Evolutionary conservation across 441 rosid species (phyloP).

Genomic region (Erodium texanum): DNA sequence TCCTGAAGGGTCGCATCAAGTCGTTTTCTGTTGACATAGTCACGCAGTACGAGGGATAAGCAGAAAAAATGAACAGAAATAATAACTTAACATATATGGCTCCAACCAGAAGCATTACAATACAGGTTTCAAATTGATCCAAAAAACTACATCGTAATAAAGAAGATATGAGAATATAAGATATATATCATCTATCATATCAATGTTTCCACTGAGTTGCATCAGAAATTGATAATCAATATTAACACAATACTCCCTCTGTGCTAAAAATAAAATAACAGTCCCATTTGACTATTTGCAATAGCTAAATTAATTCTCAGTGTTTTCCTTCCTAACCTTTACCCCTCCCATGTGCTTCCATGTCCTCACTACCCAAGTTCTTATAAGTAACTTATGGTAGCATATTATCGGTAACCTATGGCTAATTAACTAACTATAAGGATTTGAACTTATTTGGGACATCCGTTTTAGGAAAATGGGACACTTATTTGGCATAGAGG

Average conservation of each 20-base stretch:
- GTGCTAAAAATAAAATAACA: background rate
- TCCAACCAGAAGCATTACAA: background rate
- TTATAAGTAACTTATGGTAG: background rate
- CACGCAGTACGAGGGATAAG: background rate
- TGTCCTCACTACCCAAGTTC: background rate
- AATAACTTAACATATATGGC: background rate
- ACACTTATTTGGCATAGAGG: background rate
- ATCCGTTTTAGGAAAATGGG: background rate
- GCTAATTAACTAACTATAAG: background rate
- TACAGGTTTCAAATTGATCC: background rate
- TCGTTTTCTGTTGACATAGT: conserved; percentile 49
- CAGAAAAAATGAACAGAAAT: background rate
- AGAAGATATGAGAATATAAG: background rate
- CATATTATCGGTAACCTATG: background rate
- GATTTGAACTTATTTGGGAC: background rate
- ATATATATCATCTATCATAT: background rate
- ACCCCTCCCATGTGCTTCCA: background rate
- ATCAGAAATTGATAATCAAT: background rate
- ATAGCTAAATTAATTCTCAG: background rate
- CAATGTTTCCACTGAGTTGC: background rate
- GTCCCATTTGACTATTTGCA: background rate
- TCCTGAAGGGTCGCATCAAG: conserved; percentile 79
- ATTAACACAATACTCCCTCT: background rate
- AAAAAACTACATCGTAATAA: background rate
- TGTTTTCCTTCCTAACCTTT: background rate